A percentile compares a stretch with the other conserved stretches of the same genome.
These are phyloP conservation scores for Curvularia sp. DNA, from an alignment of 2,329 filamentous ascomycete species.

Conservation along the genomic window DNA sequence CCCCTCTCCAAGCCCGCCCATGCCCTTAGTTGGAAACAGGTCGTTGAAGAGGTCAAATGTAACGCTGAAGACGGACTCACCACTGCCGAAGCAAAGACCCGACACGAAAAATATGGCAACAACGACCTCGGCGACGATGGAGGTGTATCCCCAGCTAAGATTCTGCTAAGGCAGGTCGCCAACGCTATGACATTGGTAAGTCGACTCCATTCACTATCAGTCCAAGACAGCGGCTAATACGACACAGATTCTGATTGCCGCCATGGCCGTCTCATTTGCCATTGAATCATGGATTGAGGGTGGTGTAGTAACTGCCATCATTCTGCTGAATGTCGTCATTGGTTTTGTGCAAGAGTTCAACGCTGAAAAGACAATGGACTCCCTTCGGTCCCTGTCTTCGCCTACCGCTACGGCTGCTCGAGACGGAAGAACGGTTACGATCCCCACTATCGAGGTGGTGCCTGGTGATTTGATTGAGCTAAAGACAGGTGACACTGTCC, in stretches of 20 bases:
- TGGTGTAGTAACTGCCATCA: constrained; percentile 56
- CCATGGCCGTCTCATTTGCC: constrained; percentile 56
- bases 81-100: constrained; percentile 61
- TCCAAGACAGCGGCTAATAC: constrained; percentile 4
- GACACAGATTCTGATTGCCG: constrained; percentile 52
- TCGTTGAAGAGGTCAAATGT: constrained; percentile 65
- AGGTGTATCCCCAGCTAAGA: constrained; percentile 74
- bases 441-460: constrained; percentile 66
- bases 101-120: constrained; percentile 60
- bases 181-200: constrained; percentile 79
- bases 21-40: constrained; percentile 61
- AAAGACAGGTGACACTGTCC: constrained; percentile 71
- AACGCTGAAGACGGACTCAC: constrained; percentile 72
- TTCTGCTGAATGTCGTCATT: constrained; percentile 55
- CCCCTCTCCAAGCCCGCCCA: constrained; percentile 69
- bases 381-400: constrained; percentile 55
- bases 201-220: background rate
- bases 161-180: constrained; percentile 74
- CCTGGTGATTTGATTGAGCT: constrained; percentile 70
- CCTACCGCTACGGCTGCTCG: constrained; percentile 58
- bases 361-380: constrained; percentile 60
- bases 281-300: constrained; percentile 58
- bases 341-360: constrained; percentile 57
- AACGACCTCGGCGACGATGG: constrained; percentile 77
- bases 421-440: constrained; percentile 59